phyloP scores from a whole-genome alignment of 164 flowering plant genomes.

The grape (Vitis vinifera) region DNA sequence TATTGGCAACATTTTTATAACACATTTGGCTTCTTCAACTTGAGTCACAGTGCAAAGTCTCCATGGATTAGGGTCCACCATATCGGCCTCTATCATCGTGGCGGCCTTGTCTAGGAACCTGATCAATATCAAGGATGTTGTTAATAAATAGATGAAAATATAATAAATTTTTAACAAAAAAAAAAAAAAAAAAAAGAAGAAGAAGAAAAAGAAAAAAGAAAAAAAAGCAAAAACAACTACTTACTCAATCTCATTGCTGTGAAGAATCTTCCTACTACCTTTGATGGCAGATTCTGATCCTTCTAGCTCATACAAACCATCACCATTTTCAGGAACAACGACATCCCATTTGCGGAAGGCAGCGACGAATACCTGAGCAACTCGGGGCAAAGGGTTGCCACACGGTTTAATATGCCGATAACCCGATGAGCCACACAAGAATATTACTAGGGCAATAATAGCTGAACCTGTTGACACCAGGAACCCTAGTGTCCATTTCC shows the following conservation, averaged over 20 bases:
- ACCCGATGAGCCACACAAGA: conserved; percentile 36
- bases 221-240: conserved; percentile 3
- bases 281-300: conserved; percentile 72
- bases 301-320: conserved; percentile 59
- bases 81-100: conserved; percentile 49
- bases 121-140: background rate
- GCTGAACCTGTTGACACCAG: conserved; percentile 60
- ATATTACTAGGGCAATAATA: conserved; percentile 46
- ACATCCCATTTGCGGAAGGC: conserved; percentile 46
- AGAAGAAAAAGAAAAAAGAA: too few relatives aligned
- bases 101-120: conserved; percentile 95
- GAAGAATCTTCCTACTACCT: conserved; percentile 76
- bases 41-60: conserved; percentile 86
- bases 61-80: conserved; percentile 50
- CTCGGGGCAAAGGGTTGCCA: conserved; percentile 82
- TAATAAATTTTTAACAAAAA: too few relatives aligned
- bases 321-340: conserved; percentile 29
- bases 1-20: conserved; percentile 70
- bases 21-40: conserved; percentile 90
- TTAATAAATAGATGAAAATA: background rate
- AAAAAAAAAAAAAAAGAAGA: too few relatives aligned
- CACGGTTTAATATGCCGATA: conserved; percentile 60
- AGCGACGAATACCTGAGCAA: conserved; percentile 80
- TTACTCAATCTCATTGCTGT: conserved; percentile 62
- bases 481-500: conserved; percentile 79